Evolutionary conservation across 179 eudicot genomes (phyloP).

Genomic region (Beta lomatogona): DNA sequence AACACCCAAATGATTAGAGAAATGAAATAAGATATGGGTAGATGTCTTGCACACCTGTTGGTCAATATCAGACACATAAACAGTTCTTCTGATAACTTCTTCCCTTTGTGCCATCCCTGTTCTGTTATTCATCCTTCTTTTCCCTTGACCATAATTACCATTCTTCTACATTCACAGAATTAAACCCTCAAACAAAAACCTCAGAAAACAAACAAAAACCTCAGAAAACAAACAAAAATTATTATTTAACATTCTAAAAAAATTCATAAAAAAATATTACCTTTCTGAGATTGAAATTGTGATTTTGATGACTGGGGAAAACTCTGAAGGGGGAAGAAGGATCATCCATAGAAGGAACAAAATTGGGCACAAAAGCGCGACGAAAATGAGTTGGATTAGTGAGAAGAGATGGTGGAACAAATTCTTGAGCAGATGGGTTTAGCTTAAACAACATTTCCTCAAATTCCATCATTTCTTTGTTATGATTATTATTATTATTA

Average conservation of each 20-base stretch:
- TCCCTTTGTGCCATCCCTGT: constrained; percentile 94
- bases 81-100: constrained; percentile 88
- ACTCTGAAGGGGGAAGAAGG: constrained; percentile 7
- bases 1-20: neutral
- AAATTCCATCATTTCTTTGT: constrained; percentile 53
- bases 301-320: constrained; percentile 5
- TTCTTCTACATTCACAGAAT: constrained; percentile 47
- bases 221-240: neutral
- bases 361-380: neutral
- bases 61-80: constrained; percentile 96
- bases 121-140: constrained; percentile 59
- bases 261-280: neutral
- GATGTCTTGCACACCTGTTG: constrained; percentile 55
- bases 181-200: neutral
- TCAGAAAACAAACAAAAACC: neutral
- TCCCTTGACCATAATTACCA: constrained; percentile 52
- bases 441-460: constrained; percentile 67
- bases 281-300: neutral
- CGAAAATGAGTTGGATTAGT: neutral
- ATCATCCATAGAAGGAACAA: constrained; percentile 1
- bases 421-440: constrained; percentile 76
- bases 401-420: constrained; percentile 47
- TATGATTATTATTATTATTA: constrained; percentile 4
- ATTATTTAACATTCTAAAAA: neutral
- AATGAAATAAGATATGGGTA: neutral